Conservation (phyloP, 208 protist species). For the Porcisia deanei region DNA sequence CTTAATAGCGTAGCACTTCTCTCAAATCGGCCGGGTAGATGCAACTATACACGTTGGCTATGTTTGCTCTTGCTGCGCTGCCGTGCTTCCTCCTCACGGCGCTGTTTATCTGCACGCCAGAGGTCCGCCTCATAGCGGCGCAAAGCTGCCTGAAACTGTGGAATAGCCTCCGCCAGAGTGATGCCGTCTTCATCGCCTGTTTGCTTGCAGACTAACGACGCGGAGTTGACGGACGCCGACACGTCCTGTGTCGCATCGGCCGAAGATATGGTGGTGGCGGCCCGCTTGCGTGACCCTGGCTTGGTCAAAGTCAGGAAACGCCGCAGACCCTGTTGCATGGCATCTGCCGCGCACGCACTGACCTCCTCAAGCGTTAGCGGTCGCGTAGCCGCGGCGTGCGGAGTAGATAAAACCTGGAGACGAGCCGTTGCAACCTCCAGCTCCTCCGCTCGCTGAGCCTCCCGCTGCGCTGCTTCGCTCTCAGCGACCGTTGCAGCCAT, state of each 20-base stretch:
- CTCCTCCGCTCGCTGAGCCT: conserved; percentile 18
- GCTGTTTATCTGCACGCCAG: conserved; percentile 44
- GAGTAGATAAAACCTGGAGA: conserved; percentile 7
- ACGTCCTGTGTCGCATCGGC: not conserved
- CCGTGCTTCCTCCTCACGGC: conserved; percentile 30
- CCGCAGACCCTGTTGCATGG: conserved; percentile 10
- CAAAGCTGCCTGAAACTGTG: conserved; percentile 53
- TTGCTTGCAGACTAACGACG: not conserved
- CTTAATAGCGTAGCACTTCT: not conserved
- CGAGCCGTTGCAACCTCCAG: conserved; percentile 23
- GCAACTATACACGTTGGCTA: conserved; percentile 3
- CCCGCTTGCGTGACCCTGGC: conserved; percentile 5
- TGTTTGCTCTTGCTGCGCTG: conserved; percentile 18
- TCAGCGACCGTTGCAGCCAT: conserved; percentile 19
- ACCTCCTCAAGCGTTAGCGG: conserved; percentile 36
- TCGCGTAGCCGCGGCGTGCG: not conserved
- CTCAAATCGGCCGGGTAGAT: not conserved
- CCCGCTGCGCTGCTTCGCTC: conserved; percentile 17
- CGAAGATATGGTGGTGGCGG: not conserved
- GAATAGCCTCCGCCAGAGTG: conserved; percentile 44
- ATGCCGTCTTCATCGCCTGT: conserved; percentile 16
- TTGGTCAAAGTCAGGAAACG: conserved; percentile 23
- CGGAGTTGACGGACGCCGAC: not conserved
- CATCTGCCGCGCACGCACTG: conserved; percentile 17
- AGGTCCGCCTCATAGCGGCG: conserved; percentile 65